Percentiles rank a stretch among this genome's conserved stretches.
These are phyloP conservation scores for Mycena crocata DNA, from an alignment of 768 basidiomycete species.

Conservation along the genomic window DNA sequence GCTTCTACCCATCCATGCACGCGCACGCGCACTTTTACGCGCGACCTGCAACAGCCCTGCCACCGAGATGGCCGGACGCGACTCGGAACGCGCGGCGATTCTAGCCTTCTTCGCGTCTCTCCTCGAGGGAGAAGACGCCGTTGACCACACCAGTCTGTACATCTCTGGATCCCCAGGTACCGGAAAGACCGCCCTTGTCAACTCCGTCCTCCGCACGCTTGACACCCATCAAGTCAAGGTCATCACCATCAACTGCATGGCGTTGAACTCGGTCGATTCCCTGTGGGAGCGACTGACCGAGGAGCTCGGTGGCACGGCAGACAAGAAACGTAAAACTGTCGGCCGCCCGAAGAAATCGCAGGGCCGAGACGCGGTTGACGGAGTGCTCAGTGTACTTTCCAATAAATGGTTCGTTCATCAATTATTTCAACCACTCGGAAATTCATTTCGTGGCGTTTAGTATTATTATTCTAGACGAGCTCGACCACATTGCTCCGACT, in stretches of 20 bases:
- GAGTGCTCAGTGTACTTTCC: constrained; percentile 53
- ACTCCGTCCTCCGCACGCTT: constrained; percentile 64
- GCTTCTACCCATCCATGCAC: constrained; percentile 63
- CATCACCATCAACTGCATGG: constrained; percentile 84
- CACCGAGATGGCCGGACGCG: constrained; percentile 74
- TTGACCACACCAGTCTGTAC: constrained; percentile 68
- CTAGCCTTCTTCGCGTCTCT: constrained; percentile 70
- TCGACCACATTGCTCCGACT: constrained; percentile 82
- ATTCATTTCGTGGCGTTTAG: constrained; percentile 52
- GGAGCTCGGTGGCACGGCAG: constrained; percentile 53
- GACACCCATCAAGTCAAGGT: constrained; percentile 59
- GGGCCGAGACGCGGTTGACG: constrained; percentile 61
- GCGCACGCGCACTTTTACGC: constrained; percentile 77
- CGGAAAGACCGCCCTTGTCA: constrained; percentile 90
- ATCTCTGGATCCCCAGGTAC: constrained; percentile 95
- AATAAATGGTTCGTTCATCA: constrained; percentile 63
- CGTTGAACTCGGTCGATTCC: constrained; percentile 70
- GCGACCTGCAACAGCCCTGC: constrained; percentile 70
- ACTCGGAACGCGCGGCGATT: constrained; percentile 69
- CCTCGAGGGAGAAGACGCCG: constrained; percentile 47
- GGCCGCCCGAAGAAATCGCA: constrained; percentile 55
- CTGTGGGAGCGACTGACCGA: constrained; percentile 79
- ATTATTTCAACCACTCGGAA: constrained; percentile 10
- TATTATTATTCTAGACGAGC: constrained; percentile 85
- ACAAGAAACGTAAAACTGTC: constrained; percentile 49